Evolutionary conservation across 2,329 filamentous ascomycete genomes (phyloP), one percentile per base, ranked within the genome.

Genomic region (Aureobasidium sp.): DNA sequence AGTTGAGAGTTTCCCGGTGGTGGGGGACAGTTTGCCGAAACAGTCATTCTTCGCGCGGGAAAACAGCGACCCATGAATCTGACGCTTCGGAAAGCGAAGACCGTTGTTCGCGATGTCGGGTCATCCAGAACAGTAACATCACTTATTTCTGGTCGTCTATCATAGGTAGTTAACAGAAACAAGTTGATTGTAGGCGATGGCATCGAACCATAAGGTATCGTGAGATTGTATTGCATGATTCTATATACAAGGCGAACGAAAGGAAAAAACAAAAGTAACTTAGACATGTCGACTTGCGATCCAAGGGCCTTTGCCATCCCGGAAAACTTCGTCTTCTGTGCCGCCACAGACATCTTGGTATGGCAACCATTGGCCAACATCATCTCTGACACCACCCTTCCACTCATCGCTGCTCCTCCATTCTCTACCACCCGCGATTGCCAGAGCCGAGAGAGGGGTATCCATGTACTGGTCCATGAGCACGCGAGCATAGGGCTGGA

Each of bases 361-460:
- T 34, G 44, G 37, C 22, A 63, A 29, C 61, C 61, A 63, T 55
- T 71, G 71, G 17, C 69, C 72, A 34, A 73, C 70, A 41, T 74
- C 75, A 17, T 58, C 34, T 12, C 61, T 44, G 1, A 37, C 61
- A n/a, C 61, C 61, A 17, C 52, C 53, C 27, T 57, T 49, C 53
- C 53, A 51, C 5, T 59, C 52, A 37, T 63, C 61, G 11, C 31
- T 45, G 29, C 29, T 31, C n/a, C 5, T 48, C 61, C 61, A 63
- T 17, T 60, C 29, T 1, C 77, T 74, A 17, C 57, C 57, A 1
- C 77, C 74, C 2, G 75, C 72, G 31, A 73, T 69, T 7, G 76
- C 70, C 15, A 71, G 57, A 17, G 69, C 67, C 20, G 58, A n/a
- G 6, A 64, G 57, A 7, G 64, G 64, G 9, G 64, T 48, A 48